A percentile compares a stretch with the other conserved stretches of the same genome.
Evolutionary conservation across 2,329 filamentous ascomycete genomes (phyloP).

Genomic region (Fusarium newnesense): DNA sequence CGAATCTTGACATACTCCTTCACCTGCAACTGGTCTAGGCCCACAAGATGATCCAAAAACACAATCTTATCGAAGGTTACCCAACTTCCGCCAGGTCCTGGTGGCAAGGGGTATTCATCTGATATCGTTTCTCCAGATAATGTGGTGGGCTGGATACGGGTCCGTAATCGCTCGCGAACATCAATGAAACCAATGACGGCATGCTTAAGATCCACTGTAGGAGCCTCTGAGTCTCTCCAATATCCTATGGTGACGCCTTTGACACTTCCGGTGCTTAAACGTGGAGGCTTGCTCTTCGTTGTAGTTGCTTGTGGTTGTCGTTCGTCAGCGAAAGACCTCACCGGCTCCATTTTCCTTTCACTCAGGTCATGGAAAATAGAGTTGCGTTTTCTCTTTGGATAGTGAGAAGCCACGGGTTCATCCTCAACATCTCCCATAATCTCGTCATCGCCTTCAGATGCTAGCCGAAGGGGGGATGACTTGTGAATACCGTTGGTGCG

Average conservation of each 20-base stretch:
- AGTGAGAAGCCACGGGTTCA: slow-evolving; percentile 53
- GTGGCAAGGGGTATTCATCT: slow-evolving; percentile 60
- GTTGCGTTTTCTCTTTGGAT: slow-evolving; percentile 66
- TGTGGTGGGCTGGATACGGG: slow-evolving; percentile 64
- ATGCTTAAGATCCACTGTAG: slow-evolving; percentile 62
- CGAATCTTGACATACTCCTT: slow-evolving; percentile 72
- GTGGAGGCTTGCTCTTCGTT: slow-evolving; percentile 44
- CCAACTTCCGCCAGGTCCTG: slow-evolving; percentile 71
- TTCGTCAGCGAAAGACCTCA: slow-evolving; percentile 48
- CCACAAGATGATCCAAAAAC: slow-evolving; percentile 66
- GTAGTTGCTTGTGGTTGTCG: slow-evolving; percentile 36
- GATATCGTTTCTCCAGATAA: slow-evolving; percentile 60
- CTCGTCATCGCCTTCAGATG: slow-evolving; percentile 54
- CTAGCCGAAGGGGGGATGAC: slow-evolving; percentile 47
- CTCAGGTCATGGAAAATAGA: slow-evolving; percentile 61
- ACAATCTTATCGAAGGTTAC: slow-evolving; percentile 70
- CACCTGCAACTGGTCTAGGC: slow-evolving; percentile 65
- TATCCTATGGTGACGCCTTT: slow-evolving; percentile 66
- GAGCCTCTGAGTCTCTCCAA: slow-evolving; percentile 68
- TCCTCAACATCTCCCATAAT: slow-evolving; percentile 56
- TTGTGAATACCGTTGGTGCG: slow-evolving; percentile 53
- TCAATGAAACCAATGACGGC: slow-evolving; percentile 72
- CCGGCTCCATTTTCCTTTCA: slow-evolving; percentile 58
- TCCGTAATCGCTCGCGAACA: slow-evolving; percentile 68
- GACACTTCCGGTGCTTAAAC: slow-evolving; percentile 46